phyloP scores from a whole-genome alignment of 495 filamentous ascomycete genomes.

The Neurospora pannonica region DNA sequence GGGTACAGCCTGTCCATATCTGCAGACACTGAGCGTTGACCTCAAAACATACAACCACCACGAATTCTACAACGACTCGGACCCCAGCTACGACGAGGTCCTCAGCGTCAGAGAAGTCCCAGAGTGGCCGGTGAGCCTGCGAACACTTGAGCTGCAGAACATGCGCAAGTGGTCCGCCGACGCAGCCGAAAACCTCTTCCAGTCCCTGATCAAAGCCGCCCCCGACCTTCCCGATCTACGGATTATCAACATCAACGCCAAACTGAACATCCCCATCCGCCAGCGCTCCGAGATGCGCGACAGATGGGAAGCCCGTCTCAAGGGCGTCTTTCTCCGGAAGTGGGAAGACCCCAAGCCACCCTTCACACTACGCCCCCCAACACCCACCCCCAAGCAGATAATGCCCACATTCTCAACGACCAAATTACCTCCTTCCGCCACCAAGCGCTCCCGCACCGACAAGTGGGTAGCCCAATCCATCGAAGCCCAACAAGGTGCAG shows the following conservation, averaged over 20 bases:
- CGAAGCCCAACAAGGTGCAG: background rate
- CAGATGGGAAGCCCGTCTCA: conserved; percentile 57
- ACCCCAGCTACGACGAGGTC: conserved; percentile 59
- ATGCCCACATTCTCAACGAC: background rate
- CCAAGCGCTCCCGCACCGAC: background rate
- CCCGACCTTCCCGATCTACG: conserved; percentile 53
- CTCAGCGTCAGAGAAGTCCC: conserved; percentile 52
- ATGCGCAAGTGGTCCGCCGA: conserved; percentile 58
- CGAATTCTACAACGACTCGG: conserved; percentile 45
- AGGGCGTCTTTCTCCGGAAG: conserved; percentile 54
- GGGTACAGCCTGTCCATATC: conserved; percentile 49
- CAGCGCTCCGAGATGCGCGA: conserved; percentile 65
- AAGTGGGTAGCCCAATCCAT: background rate
- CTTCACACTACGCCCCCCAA: conserved; percentile 13
- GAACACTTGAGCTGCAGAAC: conserved; percentile 60
- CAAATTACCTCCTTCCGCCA: background rate
- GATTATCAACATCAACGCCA: conserved; percentile 56
- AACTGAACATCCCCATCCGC: conserved; percentile 67
- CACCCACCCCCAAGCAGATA: conserved; percentile 1
- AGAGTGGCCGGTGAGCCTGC: conserved; percentile 62
- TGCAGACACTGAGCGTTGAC: conserved; percentile 64
- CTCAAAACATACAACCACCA: conserved; percentile 55
- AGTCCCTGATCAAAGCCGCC: conserved; percentile 61
- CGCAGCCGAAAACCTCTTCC: conserved; percentile 65
- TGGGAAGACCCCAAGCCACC: conserved; percentile 38